Evolutionary conservation across 306 rosid species (phyloP), one percentile per base, ranked within the genome.

Genomic region (Trifolium dubium): DNA sequence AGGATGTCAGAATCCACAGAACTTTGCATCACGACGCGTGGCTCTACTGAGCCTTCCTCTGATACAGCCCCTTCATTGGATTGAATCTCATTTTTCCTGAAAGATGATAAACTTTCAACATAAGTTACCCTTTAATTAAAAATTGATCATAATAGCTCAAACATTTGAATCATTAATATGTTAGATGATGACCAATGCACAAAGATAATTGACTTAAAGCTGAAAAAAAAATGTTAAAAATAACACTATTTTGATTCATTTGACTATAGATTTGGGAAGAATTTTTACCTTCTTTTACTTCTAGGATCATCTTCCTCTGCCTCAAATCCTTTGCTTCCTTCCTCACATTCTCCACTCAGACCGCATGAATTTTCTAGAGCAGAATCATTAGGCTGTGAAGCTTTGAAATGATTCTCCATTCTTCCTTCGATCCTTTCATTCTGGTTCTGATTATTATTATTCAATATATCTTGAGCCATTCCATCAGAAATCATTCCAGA

Each of bases 331-430:
- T 80, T 91, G 79, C 89, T 88, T 86, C 84, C 86, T 78, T 85
- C 96, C 61, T 85, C 93, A 65, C 80, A 86, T 80, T 93, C 97
- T 55, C 82, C 89, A 49, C 96, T 87, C 17, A 80, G 72, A 81
- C 88, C 92, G 15, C 88, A 81, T 0, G 92, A 88, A 46, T 91
- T 81, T 68, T 86, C 96, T 6, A 76, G 67, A 46, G 59, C 59
- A 55, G 88, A 75, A 83, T 74, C 88, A 72, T 64, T 76, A 64
- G 67, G 67, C 62, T 47, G 75, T 40, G 71, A 47, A 61, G 73
- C 75, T 69, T 80, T 90, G 53, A 79, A 84, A 58, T 65, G 83
- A 83, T 69, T 86, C 17, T 83, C 86, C 2, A 82, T 64, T 86
- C 89, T 85, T 31, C 86, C 81, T 80, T 83, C 96, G 72, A 76